Percentiles rank a stretch among this genome's conserved stretches.
Evolutionary conservation across 495 filamentous ascomycete species (phyloP).

Genomic region (Hyaloscypha hepaticicola): DNA sequence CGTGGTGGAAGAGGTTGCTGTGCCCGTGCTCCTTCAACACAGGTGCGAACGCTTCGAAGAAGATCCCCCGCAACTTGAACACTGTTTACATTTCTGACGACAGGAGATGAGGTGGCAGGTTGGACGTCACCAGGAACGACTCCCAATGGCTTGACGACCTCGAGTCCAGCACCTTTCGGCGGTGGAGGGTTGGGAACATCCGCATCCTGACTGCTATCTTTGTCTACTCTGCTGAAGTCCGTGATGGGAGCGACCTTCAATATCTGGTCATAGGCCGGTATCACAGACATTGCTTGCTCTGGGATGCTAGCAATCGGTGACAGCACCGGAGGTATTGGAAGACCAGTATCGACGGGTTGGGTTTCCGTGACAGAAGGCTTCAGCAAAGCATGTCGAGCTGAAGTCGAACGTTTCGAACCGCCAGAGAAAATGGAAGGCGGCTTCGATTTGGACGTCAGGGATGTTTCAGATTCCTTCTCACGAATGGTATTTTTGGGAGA

Average conservation of each 20-base stretch:
- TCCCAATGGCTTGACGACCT: background rate
- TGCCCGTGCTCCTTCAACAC: background rate
- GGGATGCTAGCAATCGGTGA: slow-evolving; percentile 4
- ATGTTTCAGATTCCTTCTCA: background rate
- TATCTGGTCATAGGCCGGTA: background rate
- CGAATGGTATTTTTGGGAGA: background rate
- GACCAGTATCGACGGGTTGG: slow-evolving; percentile 21
- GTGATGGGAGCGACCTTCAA: background rate
- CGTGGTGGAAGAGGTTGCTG: background rate
- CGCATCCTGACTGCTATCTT: background rate
- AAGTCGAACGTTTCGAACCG: slow-evolving; percentile 19
- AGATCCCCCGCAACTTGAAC: slow-evolving; percentile 5
- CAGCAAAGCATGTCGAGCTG: slow-evolving; percentile 22
- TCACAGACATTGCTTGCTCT: background rate
- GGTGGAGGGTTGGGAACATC: background rate
- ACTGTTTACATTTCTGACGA: background rate
- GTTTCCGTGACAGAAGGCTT: slow-evolving; percentile 19
- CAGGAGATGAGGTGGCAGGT: background rate
- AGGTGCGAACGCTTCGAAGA: background rate
- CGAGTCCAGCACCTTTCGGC: background rate
- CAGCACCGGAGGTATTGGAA: slow-evolving; percentile 25
- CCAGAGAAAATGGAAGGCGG: slow-evolving; percentile 21
- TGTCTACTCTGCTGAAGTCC: background rate
- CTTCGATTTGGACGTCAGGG: slow-evolving; percentile 5
- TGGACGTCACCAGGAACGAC: background rate